A percentile compares a stretch with the other conserved stretches of the same genome.
phyloP scores from a whole-genome alignment of 2,329 filamentous ascomycete species.

The Fusarium multiceps region DNA sequence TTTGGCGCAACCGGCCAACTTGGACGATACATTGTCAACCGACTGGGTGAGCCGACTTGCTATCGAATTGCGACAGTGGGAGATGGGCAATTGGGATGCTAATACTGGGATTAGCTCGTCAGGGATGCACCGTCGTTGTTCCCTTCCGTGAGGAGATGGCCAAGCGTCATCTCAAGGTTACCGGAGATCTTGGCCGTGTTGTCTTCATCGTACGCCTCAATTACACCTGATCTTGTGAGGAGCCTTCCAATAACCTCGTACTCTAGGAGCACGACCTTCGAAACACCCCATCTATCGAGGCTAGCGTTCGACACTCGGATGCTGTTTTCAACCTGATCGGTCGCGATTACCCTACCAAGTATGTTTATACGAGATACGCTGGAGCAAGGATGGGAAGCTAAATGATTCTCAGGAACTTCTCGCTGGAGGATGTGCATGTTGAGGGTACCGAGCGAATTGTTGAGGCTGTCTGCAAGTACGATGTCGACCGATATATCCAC shows the following conservation, averaged over 20 bases:
- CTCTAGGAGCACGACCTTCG: conserved; percentile 88
- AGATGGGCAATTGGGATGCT: conserved; percentile 25
- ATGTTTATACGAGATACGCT: conserved; percentile 39
- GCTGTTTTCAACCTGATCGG: conserved; percentile 97
- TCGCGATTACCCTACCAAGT: conserved; percentile 96
- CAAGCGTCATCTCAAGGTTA: conserved; percentile 94
- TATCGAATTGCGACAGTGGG: neutral
- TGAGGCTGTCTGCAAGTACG: conserved; percentile 96
- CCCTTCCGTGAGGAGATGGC: conserved; percentile 98
- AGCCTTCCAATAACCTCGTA: conserved; percentile 31
- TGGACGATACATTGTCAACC: conserved; percentile 96
- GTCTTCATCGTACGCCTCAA: conserved; percentile 76
- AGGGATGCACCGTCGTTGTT: conserved; percentile 93
- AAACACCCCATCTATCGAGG: conserved; percentile 95
- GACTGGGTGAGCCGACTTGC: conserved; percentile 70
- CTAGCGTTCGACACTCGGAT: conserved; percentile 95
- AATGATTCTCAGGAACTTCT: conserved; percentile 81
- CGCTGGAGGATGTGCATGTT: conserved; percentile 90
- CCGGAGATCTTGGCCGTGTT: conserved; percentile 92
- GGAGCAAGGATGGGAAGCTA: conserved; percentile 28
- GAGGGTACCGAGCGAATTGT: conserved; percentile 92
- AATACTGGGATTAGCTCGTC: conserved; percentile 70
- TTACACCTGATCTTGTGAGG: neutral
- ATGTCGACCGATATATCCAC: conserved; percentile 95
- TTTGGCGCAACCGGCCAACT: conserved; percentile 97